Conservation (phyloP, 768 basidiomycete genomes). For the Brasilioporus rufonigricans region DNA sequence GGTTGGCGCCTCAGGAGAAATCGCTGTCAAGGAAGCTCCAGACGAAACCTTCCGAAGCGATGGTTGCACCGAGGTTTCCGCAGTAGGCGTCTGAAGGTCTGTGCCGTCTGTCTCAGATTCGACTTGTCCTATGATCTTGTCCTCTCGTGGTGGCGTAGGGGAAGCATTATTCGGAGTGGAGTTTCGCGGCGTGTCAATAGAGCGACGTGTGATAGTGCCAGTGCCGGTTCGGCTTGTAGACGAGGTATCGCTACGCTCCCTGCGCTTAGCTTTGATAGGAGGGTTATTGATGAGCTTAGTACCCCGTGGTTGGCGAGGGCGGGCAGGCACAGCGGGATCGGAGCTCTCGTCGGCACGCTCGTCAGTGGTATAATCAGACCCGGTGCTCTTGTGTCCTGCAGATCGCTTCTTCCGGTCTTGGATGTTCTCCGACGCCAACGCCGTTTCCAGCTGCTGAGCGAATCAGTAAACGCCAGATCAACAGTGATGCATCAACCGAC, state of each 20-base stretch:
- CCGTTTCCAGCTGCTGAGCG: constrained; percentile 65
- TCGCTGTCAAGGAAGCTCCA: constrained; percentile 28
- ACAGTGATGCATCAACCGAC: constrained; percentile 40
- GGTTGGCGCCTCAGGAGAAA: constrained; percentile 20
- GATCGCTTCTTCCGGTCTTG: constrained; percentile 33
- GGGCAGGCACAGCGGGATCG: constrained; percentile 41
- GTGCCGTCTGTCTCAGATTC: constrained; percentile 33
- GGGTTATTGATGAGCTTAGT: constrained; percentile 33
- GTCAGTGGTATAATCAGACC: constrained; percentile 32
- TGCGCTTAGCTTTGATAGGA: constrained; percentile 40
- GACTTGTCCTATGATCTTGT: constrained; percentile 39
- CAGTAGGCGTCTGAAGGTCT: constrained; percentile 28
- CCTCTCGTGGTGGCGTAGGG: constrained; percentile 31
- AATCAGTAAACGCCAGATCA: constrained; percentile 4
- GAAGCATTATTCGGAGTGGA: constrained; percentile 27
- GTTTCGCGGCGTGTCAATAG: constrained; percentile 29
- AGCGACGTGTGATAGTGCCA: constrained; percentile 28
- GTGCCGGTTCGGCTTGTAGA: constrained; percentile 56
- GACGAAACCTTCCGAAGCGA: constrained; percentile 35
- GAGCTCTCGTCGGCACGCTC: constrained; percentile 61
- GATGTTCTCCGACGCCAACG: constrained; percentile 57
- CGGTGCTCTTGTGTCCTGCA: constrained; percentile 20
- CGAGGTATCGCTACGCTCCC: constrained; percentile 56
- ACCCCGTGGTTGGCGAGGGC: constrained; percentile 40
- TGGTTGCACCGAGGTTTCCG: constrained; percentile 23